Conservation (phyloP, 2,329 filamentous ascomycete species). For the Chrysosporium queenslandicum region DNA sequence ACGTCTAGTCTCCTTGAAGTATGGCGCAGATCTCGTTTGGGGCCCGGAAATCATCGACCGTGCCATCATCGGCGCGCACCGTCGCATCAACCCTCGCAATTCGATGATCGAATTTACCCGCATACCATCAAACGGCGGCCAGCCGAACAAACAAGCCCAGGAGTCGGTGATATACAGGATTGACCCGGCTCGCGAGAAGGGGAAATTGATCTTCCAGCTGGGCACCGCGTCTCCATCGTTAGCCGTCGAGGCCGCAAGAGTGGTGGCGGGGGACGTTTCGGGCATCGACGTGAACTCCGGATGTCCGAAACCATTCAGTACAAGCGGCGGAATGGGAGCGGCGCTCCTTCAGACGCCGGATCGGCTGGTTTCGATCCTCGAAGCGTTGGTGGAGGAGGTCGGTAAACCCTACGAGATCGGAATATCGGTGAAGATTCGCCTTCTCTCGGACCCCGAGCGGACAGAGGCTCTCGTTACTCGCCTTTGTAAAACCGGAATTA, state of each 20-base stretch:
- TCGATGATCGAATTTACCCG: conserved; percentile 79
- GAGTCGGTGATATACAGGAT: conserved; percentile 73
- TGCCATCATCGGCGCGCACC: conserved; percentile 76
- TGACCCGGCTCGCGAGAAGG: conserved; percentile 64
- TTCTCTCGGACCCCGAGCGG: conserved; percentile 64
- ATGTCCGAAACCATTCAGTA: conserved; percentile 96
- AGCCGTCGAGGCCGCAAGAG: conserved; percentile 71
- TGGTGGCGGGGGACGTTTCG: conserved; percentile 77
- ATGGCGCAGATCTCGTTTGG: conserved; percentile 96
- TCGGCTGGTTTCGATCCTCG: conserved; percentile 69
- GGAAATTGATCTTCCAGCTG: conserved; percentile 77
- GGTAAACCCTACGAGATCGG: conserved; percentile 71
- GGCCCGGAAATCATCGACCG: conserved; percentile 92
- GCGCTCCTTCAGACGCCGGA: conserved; percentile 80
- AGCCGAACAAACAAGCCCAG: conserved; percentile 30
- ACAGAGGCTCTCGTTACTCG: conserved; percentile 68
- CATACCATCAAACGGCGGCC: conserved; percentile 57
- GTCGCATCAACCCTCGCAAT: conserved; percentile 64
- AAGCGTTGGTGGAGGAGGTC: conserved; percentile 69
- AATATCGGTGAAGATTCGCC: conserved; percentile 91
- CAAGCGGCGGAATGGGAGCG: conserved; percentile 87
- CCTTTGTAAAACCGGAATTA: conserved; percentile 81
- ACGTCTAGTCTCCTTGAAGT: conserved; percentile 77
- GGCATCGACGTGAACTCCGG: conserved; percentile 97
- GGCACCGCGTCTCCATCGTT: conserved; percentile 74